phyloP scores from a whole-genome alignment of 306 rosid genomes.

The Pachyrhizus erosus region DNA sequence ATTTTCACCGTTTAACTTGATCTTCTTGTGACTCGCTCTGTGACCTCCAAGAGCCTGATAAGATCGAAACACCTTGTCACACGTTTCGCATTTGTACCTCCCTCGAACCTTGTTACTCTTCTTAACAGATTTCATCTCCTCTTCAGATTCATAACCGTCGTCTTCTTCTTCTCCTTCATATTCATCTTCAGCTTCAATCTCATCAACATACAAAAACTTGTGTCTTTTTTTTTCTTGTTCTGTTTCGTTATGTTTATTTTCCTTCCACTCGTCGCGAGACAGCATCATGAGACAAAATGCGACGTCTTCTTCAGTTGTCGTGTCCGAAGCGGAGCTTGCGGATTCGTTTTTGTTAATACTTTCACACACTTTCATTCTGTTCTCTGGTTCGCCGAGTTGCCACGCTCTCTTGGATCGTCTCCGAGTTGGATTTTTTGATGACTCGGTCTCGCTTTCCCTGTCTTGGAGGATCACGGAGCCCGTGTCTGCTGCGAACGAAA shows the following conservation, averaged over 20 bases:
- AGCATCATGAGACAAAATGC: conserved; percentile 89
- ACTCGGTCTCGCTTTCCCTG: conserved; percentile 88
- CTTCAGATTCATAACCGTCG: conserved; percentile 66
- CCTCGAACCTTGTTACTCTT: conserved; percentile 45
- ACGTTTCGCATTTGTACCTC: conserved; percentile 90
- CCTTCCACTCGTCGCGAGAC: conserved; percentile 79
- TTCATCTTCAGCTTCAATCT: neutral
- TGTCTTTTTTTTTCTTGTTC: neutral
- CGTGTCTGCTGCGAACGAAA: conserved; percentile 57
- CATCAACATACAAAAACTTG: too few relatives aligned
- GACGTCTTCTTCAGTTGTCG: conserved; percentile 76
- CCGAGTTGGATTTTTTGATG: conserved; percentile 73
- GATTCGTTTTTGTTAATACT: conserved; percentile 47
- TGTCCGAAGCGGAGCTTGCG: conserved; percentile 74
- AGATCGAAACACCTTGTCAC: conserved; percentile 78
- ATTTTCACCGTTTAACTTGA: conserved; percentile 39
- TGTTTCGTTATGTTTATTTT: neutral
- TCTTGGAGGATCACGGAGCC: conserved; percentile 78
- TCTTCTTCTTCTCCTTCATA: conserved; percentile 41
- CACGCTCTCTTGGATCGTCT: conserved; percentile 70
- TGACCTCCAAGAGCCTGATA: conserved; percentile 96
- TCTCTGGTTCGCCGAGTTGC: conserved; percentile 14
- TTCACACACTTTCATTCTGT: neutral
- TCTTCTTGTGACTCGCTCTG: conserved; percentile 95
- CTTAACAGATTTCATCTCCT: conserved; percentile 54